phyloP scores from a whole-genome alignment of 2,329 filamentous ascomycete species.

The Epichloe bromicola region DNA sequence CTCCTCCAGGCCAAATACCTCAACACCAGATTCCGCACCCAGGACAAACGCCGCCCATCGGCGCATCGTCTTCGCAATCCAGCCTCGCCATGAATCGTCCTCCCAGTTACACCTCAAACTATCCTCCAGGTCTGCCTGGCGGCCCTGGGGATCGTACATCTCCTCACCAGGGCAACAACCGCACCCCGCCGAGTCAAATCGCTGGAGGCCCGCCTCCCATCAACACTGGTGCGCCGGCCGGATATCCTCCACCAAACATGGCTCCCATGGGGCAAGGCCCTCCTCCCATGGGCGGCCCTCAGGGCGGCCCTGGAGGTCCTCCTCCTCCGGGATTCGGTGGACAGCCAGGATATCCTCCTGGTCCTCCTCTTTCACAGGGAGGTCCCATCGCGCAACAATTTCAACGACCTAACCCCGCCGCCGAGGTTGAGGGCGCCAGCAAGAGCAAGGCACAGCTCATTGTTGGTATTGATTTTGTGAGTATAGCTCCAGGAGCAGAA shows the following conservation, averaged over 20 bases:
- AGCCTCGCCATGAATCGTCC: constrained; percentile 50
- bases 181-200: constrained; percentile 47
- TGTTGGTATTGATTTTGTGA: constrained; percentile 96
- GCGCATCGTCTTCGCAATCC: constrained; percentile 31
- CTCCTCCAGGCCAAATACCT: constrained; percentile 31
- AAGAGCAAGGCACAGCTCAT: constrained; percentile 94
- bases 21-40: constrained; percentile 29
- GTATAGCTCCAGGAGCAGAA: constrained; percentile 15
- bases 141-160: constrained; percentile 39
- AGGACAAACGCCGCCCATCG: constrained; percentile 21
- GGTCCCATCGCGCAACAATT: constrained; percentile 28
- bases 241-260: constrained; percentile 44
- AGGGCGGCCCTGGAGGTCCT: constrained; percentile 30
- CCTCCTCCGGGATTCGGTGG: constrained; percentile 33
- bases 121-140: constrained; percentile 30
- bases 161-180: constrained; percentile 34
- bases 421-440: constrained; percentile 76
- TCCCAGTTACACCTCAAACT: constrained; percentile 50
- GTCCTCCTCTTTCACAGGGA: constrained; percentile 25
- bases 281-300: constrained; percentile 27
- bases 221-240: constrained; percentile 48
- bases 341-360: constrained; percentile 34
- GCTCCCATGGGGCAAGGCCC: constrained; percentile 28
- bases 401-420: constrained; percentile 32
- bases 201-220: constrained; percentile 53